Evolutionary conservation across 371 early-diverging fungal species (phyloP).

Genomic region (Saksenaea oblongispora): DNA sequence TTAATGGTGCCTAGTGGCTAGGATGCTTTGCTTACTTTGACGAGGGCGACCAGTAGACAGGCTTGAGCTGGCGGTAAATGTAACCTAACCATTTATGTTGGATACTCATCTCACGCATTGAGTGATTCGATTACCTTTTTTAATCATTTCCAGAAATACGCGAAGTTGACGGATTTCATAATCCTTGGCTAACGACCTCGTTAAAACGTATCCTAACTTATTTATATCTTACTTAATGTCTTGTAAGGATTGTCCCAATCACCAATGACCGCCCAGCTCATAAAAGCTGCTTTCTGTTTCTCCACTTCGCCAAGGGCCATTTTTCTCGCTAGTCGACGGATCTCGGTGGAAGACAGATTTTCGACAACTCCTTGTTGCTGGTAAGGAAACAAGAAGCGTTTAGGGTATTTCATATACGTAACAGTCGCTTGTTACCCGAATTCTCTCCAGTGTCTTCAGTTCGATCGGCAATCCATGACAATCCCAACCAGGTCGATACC

Average conservation of each 20-base stretch:
- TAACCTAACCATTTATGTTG: conserved; percentile 35
- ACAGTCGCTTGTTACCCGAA: conserved; percentile 40
- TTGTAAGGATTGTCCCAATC: conserved; percentile 85
- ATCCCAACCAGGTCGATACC: conserved; percentile 95
- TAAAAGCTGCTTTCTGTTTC: conserved; percentile 68
- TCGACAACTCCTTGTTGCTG: conserved; percentile 30
- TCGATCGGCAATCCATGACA: conserved; percentile 98
- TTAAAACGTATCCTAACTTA: neutral
- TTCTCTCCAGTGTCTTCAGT: conserved; percentile 79
- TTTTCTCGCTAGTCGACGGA: conserved; percentile 68
- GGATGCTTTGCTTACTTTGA: conserved; percentile 42
- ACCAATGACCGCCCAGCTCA: conserved; percentile 80
- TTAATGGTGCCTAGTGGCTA: neutral
- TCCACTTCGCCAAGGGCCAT: conserved; percentile 71
- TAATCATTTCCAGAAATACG: conserved; percentile 79
- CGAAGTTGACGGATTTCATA: conserved; percentile 81
- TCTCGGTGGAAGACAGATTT: conserved; percentile 59
- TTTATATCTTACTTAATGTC: conserved; percentile 57
- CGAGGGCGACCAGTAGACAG: conserved; percentile 93
- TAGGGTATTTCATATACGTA: too few species aligned
- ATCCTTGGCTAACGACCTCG: conserved; percentile 47
- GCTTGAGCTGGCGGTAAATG: conserved; percentile 79
- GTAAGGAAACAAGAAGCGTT: neutral
- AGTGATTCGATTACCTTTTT: conserved; percentile 43
- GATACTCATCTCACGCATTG: neutral